phyloP scores from a whole-genome alignment of 2,329 filamentous ascomycete species.

The Fusarium sp. region DNA sequence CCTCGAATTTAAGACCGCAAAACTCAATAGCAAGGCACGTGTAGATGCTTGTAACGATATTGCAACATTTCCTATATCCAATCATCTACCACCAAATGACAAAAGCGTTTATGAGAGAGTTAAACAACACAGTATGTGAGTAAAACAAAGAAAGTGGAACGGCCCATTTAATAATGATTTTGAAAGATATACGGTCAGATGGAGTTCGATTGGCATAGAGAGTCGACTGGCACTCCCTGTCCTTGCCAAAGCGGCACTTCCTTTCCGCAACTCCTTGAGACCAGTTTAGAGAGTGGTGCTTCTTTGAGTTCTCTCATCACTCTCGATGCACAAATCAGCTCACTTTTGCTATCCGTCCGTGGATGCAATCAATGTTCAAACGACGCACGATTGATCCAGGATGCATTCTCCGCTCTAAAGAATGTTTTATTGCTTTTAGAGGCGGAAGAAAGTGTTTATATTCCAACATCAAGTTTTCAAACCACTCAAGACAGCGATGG shows the following conservation, averaged over 20 bases:
- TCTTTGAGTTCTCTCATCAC: slow-evolving; percentile 2
- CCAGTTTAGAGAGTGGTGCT: not conserved
- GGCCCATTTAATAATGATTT: not conserved
- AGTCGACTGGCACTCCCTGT: not conserved
- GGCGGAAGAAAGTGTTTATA: slow-evolving; percentile 2
- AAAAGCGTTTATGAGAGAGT: not conserved
- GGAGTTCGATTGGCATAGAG: slow-evolving; percentile 1
- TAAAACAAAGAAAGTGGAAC: not conserved
- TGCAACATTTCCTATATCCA: not conserved
- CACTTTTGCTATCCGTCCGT: slow-evolving; percentile 3
- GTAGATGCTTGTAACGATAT: not conserved
- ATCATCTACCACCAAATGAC: not conserved
- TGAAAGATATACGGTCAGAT: not conserved
- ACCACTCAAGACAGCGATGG: not conserved
- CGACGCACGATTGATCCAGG: not conserved
- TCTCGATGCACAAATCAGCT: slow-evolving; percentile 6
- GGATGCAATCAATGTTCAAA: slow-evolving; percentile 3
- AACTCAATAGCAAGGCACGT: too few species aligned
- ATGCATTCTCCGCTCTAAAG: slow-evolving; percentile 3
- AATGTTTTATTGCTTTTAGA: not conserved
- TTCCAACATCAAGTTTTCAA: not conserved
- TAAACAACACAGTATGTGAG: not conserved
- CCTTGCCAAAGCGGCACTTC: slow-evolving; percentile 2
- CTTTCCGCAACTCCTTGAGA: slow-evolving; percentile 3
- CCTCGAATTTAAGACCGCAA: too few species aligned